A percentile compares a stretch with the other conserved stretches of the same genome.
Evolutionary conservation across 2,329 filamentous ascomycete genomes (phyloP).

Genomic region (Aspergillus amoenus): DNA sequence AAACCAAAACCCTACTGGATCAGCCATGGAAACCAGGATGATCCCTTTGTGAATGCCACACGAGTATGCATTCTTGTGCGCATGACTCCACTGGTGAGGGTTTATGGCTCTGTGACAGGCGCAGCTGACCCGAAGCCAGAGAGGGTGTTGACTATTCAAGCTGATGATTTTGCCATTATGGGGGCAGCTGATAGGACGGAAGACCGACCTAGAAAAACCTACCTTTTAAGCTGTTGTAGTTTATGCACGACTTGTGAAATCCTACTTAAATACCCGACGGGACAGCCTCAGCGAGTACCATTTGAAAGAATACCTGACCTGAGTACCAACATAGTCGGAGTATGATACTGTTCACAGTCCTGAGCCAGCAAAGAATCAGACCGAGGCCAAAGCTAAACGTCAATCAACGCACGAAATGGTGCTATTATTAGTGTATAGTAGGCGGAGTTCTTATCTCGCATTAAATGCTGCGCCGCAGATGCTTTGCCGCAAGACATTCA

Average conservation of each 20-base stretch:
- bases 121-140: conserved; percentile 16
- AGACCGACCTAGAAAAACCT: neutral
- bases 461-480: neutral
- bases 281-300: neutral
- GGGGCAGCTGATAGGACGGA: neutral
- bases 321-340: neutral
- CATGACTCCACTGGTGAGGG: conserved; percentile 17
- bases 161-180: neutral
- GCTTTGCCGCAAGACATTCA: neutral
- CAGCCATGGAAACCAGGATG: neutral
- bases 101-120: conserved; percentile 12
- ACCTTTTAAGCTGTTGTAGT: neutral
- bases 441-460: neutral
- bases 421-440: neutral
- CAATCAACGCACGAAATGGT: neutral
- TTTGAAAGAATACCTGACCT: neutral
- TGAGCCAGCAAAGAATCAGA: too few species aligned
- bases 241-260: neutral
- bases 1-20: neutral
- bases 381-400: neutral
- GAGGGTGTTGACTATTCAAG: neutral
- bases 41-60: conserved; percentile 3
- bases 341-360: neutral
- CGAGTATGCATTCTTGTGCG: conserved; percentile 14
- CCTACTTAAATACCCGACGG: too few species aligned